Conservation (phyloP, 306 rosid genomes). For the Dalbergia oliveri region DNA sequence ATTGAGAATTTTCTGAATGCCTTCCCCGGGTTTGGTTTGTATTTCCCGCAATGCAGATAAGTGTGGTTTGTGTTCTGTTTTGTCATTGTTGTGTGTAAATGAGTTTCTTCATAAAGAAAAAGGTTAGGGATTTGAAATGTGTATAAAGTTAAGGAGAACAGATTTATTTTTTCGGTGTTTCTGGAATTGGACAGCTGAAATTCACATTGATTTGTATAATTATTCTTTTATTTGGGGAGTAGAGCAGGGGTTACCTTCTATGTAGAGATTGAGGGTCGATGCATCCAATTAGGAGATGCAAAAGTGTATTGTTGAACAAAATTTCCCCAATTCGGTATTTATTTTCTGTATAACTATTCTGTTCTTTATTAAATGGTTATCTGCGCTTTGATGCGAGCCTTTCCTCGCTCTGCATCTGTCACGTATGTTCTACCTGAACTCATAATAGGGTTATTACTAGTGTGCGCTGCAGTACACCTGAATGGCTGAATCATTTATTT, state of each 20-base stretch:
- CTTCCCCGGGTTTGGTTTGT: constrained; percentile 59
- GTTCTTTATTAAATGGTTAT: background rate
- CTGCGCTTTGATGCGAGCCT: background rate
- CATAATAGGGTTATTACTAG: too few relatives aligned
- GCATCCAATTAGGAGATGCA: background rate
- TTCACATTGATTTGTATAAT: constrained; percentile 43
- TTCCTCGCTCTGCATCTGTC: background rate
- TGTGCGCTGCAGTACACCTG: too few relatives aligned
- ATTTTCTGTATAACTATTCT: background rate
- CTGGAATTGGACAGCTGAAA: constrained; percentile 27
- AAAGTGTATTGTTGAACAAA: background rate
- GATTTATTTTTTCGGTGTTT: background rate
- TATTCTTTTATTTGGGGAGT: constrained; percentile 38
- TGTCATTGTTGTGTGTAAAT: constrained; percentile 37
- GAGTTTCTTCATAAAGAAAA: background rate
- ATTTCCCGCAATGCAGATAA: constrained; percentile 59
- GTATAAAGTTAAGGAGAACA: constrained; percentile 5
- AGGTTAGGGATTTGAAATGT: constrained; percentile 25
- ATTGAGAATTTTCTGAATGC: constrained; percentile 58
- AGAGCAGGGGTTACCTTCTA: constrained; percentile 17
- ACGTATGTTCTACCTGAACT: background rate
- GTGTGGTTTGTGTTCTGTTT: constrained; percentile 7
- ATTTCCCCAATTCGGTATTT: too few relatives aligned
- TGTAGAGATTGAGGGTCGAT: constrained; percentile 27
- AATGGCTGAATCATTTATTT: too few relatives aligned